Evolutionary conservation across 2,329 filamentous ascomycete genomes (phyloP).

Genomic region (Aureobasidium sp.): DNA sequence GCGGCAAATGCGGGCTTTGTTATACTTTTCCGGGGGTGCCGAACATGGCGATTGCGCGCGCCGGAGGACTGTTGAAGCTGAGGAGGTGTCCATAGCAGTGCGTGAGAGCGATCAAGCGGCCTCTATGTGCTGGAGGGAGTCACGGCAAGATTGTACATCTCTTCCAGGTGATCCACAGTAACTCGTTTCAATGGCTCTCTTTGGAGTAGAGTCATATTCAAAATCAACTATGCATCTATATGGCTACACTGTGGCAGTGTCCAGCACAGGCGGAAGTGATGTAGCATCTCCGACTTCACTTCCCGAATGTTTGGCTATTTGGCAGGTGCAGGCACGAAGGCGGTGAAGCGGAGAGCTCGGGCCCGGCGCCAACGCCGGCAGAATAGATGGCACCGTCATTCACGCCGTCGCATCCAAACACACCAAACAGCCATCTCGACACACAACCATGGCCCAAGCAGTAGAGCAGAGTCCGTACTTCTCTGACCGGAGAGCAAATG

Average conservation of each 20-base stretch:
- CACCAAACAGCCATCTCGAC: background rate
- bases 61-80: background rate
- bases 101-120: background rate
- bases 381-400: background rate
- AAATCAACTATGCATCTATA: too few species aligned
- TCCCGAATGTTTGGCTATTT: background rate
- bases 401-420: background rate
- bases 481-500: constrained; percentile 9
- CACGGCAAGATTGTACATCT: too few species aligned
- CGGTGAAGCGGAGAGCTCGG: background rate
- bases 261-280: too few species aligned
- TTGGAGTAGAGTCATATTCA: too few species aligned
- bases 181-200: too few species aligned
- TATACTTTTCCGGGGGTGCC: background rate
- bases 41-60: background rate
- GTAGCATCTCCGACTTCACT: too few species aligned
- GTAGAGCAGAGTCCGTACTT: constrained; percentile 18
- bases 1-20: background rate
- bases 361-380: background rate
- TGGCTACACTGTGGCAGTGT: too few species aligned
- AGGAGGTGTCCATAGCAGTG: background rate
- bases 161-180: too few species aligned
- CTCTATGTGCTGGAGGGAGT: too few species aligned
- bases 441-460: constrained; percentile 15
- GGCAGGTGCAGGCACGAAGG: background rate